These are phyloP conservation scores for Aspergillus nidulans DNA, from an alignment of 495 filamentous ascomycete genomes.

Conservation along the genomic window DNA sequence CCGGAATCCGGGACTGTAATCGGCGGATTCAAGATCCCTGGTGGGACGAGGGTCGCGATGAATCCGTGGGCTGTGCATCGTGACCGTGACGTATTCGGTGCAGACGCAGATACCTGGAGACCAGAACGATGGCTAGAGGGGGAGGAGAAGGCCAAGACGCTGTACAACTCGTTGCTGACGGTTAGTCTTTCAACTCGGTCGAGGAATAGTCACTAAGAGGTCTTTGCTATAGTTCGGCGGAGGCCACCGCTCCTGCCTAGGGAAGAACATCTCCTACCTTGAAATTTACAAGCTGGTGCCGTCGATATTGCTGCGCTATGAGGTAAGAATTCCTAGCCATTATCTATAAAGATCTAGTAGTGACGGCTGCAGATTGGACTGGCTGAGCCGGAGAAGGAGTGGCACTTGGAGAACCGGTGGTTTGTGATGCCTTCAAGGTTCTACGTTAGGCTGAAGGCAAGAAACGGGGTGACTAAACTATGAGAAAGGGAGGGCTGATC, in stretches of 20 bases:
- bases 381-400: not conserved
- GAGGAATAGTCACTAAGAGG: not conserved
- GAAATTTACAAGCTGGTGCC: slow-evolving; percentile 28
- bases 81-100: slow-evolving; percentile 20
- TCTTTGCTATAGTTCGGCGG: slow-evolving; percentile 21
- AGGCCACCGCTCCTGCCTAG: slow-evolving; percentile 24
- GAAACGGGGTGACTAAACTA: too few relatives aligned
- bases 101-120: slow-evolving; percentile 22
- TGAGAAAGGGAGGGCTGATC: too few relatives aligned
- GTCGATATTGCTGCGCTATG: not conserved
- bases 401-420: slow-evolving; percentile 3
- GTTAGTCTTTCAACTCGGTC: slow-evolving; percentile 10
- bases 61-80: slow-evolving; percentile 4
- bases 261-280: slow-evolving; percentile 20
- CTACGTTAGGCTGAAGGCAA: not conserved
- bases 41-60: not conserved
- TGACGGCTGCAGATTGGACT: not conserved
- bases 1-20: not conserved
- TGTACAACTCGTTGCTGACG: slow-evolving; percentile 19
- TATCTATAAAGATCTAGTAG: not conserved
- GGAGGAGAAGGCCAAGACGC: slow-evolving; percentile 4
- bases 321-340: not conserved
- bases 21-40: not conserved
- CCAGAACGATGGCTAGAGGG: slow-evolving; percentile 26
- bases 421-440: not conserved